These are phyloP conservation scores for Podila verticillata DNA, from an alignment of 192 early-diverging fungal species.

Conservation along the genomic window DNA sequence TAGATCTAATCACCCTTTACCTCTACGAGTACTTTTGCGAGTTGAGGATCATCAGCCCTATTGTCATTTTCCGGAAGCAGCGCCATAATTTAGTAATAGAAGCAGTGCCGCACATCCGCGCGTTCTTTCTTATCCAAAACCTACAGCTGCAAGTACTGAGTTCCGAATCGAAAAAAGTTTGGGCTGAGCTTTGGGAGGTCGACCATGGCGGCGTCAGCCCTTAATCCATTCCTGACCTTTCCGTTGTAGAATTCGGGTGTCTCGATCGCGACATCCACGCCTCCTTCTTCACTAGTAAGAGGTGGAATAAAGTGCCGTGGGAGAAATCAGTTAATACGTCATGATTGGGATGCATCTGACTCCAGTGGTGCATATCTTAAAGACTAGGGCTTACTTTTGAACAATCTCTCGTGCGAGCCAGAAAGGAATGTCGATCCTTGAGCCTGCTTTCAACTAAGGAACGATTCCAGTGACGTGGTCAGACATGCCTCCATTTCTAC, in stretches of 20 bases:
- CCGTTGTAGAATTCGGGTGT: background rate
- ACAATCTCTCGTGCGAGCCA: constrained; percentile 9
- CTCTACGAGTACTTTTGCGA: background rate
- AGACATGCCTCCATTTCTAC: too few species aligned
- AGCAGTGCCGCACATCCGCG: too few species aligned
- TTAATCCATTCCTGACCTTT: constrained; percentile 5
- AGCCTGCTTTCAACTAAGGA: constrained; percentile 4
- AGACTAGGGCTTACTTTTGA: background rate
- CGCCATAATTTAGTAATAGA: background rate
- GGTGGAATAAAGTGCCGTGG: background rate
- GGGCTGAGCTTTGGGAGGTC: constrained; percentile 3
- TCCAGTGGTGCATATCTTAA: too few species aligned
- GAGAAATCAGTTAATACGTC: background rate
- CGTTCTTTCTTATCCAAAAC: background rate
- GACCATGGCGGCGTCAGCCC: constrained; percentile 2
- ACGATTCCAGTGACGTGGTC: too few species aligned
- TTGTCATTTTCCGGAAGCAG: background rate
- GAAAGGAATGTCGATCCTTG: constrained; percentile 3
- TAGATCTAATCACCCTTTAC: background rate
- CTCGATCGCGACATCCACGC: constrained; percentile 3
- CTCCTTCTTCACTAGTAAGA: background rate
- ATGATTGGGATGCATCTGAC: background rate
- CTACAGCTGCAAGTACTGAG: constrained; percentile 3
- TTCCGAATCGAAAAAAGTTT: constrained; percentile 4
- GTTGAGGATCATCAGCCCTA: constrained; percentile 2